Conservation (phyloP, 2,329 filamentous ascomycete species). For the Chaetomium sp. region DNA sequence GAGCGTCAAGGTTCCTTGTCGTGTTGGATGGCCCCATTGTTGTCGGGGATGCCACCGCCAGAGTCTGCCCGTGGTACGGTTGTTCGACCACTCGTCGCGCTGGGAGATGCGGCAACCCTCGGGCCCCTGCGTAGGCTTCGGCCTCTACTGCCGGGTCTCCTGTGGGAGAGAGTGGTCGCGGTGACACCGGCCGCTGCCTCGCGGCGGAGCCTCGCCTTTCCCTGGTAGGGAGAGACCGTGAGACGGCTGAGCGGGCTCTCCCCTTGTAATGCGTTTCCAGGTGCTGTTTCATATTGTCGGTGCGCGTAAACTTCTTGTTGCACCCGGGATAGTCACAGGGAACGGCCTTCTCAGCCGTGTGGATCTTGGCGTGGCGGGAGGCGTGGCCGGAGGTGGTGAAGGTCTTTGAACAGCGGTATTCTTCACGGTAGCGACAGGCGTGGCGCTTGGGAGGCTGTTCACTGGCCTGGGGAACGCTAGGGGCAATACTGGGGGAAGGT, state of each 20-base stretch:
- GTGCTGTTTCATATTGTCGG: conserved; percentile 88
- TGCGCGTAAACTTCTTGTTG: conserved; percentile 77
- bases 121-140: neutral
- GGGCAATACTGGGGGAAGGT: conserved; percentile 41
- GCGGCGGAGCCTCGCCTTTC: neutral
- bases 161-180: neutral
- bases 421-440: conserved; percentile 72
- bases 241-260: conserved; percentile 49
- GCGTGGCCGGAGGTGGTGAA: conserved; percentile 85
- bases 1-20: conserved; percentile 56
- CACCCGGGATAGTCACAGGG: conserved; percentile 68
- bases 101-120: neutral
- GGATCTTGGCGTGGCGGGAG: conserved; percentile 82
- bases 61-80: neutral
- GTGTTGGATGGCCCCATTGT: neutral
- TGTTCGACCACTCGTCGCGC: neutral
- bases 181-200: neutral
- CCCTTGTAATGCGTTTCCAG: conserved; percentile 74
- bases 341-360: conserved; percentile 78
- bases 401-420: conserved; percentile 72
- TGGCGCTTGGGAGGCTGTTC: conserved; percentile 66
- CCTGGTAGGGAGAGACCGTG: neutral
- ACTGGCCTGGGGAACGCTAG: conserved; percentile 8
- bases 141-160: neutral
- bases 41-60: neutral